Evolutionary conservation across 805 yeast species (phyloP), one percentile per base, ranked within the genome.

Genomic region (Hermanozyma aechmeae): DNA sequence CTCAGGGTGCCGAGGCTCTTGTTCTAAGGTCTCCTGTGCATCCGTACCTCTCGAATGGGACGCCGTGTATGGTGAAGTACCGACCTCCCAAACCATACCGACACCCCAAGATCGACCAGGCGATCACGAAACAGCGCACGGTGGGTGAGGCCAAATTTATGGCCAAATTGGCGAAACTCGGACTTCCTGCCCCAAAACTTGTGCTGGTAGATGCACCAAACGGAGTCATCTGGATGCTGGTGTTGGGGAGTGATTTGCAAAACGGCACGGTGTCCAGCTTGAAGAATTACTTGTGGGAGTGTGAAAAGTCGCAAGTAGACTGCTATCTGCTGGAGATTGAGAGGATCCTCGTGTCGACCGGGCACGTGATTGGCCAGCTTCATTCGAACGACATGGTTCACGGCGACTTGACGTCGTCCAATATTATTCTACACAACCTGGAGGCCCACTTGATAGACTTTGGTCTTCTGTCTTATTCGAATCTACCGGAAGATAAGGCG

Each of bases 381-480:
- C 98, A 92, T 53, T 46, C 67, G 39, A 65, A 73, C 38, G 94
- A 84, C 39, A 72, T 83, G 49, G 76, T 85, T 15, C 98, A 92
- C 53, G 98, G 98, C 1, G 98, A 92, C 50, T 61, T 92, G 42
- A 92, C 98, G 0, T 76, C 89, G 14, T 87, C 97, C 0, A 92
- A 92, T 45, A 73, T 86, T 15, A 68, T 92, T 25, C 46, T 87
- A 11, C 49, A 53, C 27, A 35, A 39, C 4, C 35, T 27, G 6
- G 42, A 37, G 6, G 85, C 93, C 0, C 71, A 62, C 19, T 53
- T 92, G 39, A 92, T 92, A 31, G 98, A 92, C 49, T 92, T 92
- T 57, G 98, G 98, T 0, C 63, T 92, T 13, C 81, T 94, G 2
- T 74, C 86, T 9, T 76, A 76, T 33, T 75, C 94, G 0, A 66